Evolutionary conservation across 192 early-diverging fungal genomes (phyloP), one percentile per base, ranked within the genome.

Genomic region (Cladochytrium replicatum): DNA sequence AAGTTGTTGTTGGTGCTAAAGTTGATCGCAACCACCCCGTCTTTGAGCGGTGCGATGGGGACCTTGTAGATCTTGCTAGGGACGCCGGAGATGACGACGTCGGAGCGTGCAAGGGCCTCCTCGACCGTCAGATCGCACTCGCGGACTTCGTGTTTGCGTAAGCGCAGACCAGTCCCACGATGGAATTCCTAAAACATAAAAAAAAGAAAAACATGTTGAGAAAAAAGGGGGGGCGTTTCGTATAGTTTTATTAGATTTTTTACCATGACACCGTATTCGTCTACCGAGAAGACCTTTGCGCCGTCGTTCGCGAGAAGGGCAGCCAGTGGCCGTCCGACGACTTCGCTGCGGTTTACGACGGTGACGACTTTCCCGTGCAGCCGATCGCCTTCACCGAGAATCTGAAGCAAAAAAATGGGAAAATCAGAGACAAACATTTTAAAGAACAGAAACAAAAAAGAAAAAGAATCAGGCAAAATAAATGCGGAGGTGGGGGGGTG

Each of bases 81-180:
- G 9, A 99, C 96, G 41, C 96, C 96, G 2, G 93, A 94, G 59
- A 99, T 96, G 11, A 99, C 96, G 3, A 97, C 91, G 54, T 99
- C 96, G 5, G 85, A 92, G n/a, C 71, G 57, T 13, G 83, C 72
- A 8, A 97, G 71, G 2, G 86, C 83, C 29, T 97, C 85, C 45
- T 87, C 85, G 3, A 84, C 48, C 38, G 72, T 90, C 22, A 81
- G 34, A 2, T 68, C 63, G 2, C 82, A 84, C 63, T 88, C 88
- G 31, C 68, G 66, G 38, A 69, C 66, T 52, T 72, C 65, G 42
- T 78, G 72, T 48, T 64, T 65, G 13, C 53, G 50, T 7, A 73
- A 54, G 32, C 59, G 37, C 29, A 77, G 38, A 6, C 64, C 67
- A 22, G 19, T 24, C 3, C 74, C 74, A 25, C 74, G 63, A 46